Conservation (phyloP, 2,329 filamentous ascomycete species). For the Atkinsonella texensis region DNA sequence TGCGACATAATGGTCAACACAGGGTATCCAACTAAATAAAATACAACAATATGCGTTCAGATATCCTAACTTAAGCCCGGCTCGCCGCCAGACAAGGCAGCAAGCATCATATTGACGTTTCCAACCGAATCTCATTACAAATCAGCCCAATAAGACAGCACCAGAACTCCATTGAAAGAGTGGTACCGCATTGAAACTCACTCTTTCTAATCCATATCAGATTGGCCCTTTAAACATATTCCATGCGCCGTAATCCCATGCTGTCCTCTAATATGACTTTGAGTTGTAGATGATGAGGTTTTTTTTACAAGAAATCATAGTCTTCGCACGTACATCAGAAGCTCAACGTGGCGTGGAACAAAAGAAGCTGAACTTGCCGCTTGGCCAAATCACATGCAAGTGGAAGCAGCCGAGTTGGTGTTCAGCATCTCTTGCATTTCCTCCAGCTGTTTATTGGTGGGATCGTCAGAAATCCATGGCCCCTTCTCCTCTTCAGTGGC, state of each 20-base stretch:
- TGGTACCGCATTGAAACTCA: background rate
- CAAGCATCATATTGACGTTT: background rate
- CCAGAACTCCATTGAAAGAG: background rate
- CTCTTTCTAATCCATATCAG: background rate
- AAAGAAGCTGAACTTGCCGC: too few species aligned
- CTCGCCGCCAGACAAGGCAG: background rate
- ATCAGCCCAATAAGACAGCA: background rate
- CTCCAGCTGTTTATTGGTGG: conserved; percentile 47
- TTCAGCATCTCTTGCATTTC: conserved; percentile 43
- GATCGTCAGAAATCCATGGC: conserved; percentile 65
- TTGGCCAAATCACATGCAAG: conserved; percentile 4
- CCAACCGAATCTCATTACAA: conserved; percentile 3
- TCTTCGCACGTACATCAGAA: too few species aligned
- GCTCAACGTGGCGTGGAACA: too few species aligned
- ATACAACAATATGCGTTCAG: background rate
- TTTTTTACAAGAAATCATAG: background rate
- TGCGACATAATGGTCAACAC: conserved; percentile 6
- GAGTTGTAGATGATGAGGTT: background rate
- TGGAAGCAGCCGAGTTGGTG: conserved; percentile 12
- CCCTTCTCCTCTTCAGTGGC: conserved; percentile 83
- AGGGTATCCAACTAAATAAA: conserved; percentile 12
- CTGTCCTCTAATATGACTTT: background rate
- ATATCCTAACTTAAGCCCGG: background rate
- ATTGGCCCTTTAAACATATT: background rate
- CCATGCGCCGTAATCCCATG: conserved; percentile 1